Base-by-base conservation (phyloP, 169 alveolate genomes). In the Besnoitia besnoiti region DNA sequence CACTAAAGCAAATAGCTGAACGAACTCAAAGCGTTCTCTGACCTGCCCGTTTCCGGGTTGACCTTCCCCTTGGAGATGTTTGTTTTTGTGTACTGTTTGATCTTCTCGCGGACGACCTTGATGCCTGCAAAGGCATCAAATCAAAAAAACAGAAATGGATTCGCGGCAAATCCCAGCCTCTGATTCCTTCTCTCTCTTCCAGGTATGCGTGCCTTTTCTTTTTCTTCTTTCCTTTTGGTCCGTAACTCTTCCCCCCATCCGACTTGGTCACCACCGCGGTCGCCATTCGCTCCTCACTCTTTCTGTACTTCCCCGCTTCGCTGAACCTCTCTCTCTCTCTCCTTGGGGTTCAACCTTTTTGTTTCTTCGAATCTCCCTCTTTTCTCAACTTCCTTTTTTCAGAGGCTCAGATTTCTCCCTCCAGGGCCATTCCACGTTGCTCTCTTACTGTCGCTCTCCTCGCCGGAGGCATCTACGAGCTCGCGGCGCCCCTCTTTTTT, bases 81-180 rank as follows among this genome's bases (percentile, higher is more conserved):
- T 94, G 97, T 98, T 92, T 99, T 96, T 47, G 99, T 98, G 97
- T 98, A 99, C 89, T 98, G 97, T 95, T 99, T 99, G 42, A 99
- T 98, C 93, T 98, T 98, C 91, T 99, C 99, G 80, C 99, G 96
- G 39, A 99, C 99, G 42, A 99, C 99, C 76, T 95, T 96, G 59
- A 99, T 99, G 91, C 99, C 99, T 96, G 40, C 61, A n/a, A n/a
- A 75, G 30, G 24, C 44, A 39, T 47, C 87, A 77, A 21, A 77
- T 2, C 10, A 19, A 39, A 19, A 19, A 77, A 1, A 73, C 27
- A n/a, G 14, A 73, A 37, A 73, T n/a, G 8, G 7, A 14, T n/a
- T 27, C 67, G 24, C 14, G 1, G 14, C 3, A 73, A 37, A 73
- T 30, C 30, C 55, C 24, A 49, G 14, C 5, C 55, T 49, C 55